These are phyloP conservation scores for Candida ulmi DNA, from an alignment of 805 yeast species.

Conservation along the genomic window DNA sequence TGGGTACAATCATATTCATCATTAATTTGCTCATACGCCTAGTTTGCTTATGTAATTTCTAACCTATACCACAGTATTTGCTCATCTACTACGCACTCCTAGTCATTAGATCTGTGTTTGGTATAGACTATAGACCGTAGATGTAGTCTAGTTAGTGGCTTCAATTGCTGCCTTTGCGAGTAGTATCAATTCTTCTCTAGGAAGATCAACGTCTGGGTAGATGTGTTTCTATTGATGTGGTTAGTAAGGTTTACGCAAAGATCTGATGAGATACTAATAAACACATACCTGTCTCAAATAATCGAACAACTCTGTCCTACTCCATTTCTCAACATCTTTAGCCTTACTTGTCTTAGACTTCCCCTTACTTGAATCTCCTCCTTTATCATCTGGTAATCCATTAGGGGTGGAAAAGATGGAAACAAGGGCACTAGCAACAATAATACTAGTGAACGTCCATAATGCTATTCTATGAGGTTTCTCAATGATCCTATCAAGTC, in stretches of 20 bases:
- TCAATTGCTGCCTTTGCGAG: slow-evolving; percentile 14
- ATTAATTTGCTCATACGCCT: neutral
- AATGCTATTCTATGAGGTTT: neutral
- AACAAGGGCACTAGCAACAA: neutral
- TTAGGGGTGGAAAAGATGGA: neutral
- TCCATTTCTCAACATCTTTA: slow-evolving; percentile 5
- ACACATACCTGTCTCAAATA: slow-evolving; percentile 12
- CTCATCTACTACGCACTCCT: slow-evolving; percentile 5
- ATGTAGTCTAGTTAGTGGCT: too few species aligned
- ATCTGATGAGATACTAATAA: too few species aligned
- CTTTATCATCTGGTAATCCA: neutral
- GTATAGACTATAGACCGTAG: too few species aligned
- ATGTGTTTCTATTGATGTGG: slow-evolving; percentile 4
- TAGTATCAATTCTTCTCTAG: slow-evolving; percentile 7
- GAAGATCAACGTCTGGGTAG: slow-evolving; percentile 14
- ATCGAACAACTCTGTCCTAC: slow-evolving; percentile 8
- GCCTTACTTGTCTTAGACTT: neutral
- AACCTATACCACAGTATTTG: slow-evolving; percentile 1
- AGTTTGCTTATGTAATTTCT: neutral
- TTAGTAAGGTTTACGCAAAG: neutral
- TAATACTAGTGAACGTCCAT: neutral
- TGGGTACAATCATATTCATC: neutral
- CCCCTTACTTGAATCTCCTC: neutral
- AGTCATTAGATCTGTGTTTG: too few species aligned
- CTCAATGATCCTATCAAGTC: neutral